Evolutionary conservation across 805 yeast species (phyloP).

Genomic region (Priceomyces haplophilus): DNA sequence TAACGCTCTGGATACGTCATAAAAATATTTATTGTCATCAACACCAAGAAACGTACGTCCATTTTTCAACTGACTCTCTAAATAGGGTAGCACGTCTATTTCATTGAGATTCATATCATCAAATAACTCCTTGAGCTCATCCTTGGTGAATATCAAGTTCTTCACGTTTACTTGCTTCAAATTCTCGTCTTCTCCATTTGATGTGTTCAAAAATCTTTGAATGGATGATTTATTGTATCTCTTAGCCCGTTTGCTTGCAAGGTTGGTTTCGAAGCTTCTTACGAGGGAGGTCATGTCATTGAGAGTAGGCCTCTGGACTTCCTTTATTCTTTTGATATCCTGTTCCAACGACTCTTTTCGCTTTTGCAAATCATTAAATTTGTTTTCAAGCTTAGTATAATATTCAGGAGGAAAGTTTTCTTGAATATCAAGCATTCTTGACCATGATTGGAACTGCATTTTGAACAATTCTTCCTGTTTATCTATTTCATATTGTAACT

Average conservation of each 20-base stretch:
- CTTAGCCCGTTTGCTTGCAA: conserved; percentile 14
- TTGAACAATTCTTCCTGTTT: conserved; percentile 22
- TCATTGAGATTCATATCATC: conserved; percentile 16
- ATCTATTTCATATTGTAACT: conserved; percentile 29
- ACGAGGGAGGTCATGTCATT: conserved; percentile 30
- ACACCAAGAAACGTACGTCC: conserved; percentile 18
- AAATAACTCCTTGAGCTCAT: conserved; percentile 19
- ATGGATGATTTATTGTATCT: conserved; percentile 11
- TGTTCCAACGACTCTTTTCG: conserved; percentile 14
- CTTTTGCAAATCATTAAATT: conserved; percentile 18
- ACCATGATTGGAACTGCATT: conserved; percentile 22
- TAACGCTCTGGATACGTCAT: conserved; percentile 21
- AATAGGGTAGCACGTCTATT: conserved; percentile 14
- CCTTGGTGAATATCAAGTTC: conserved; percentile 16
- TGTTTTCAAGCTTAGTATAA: conserved; percentile 18
- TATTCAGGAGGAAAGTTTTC: conserved; percentile 12
- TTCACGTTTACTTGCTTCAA: conserved; percentile 12
- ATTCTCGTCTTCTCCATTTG: conserved; percentile 7
- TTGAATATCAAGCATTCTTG: conserved; percentile 16
- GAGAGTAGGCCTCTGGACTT: conserved; percentile 33
- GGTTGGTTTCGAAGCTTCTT: conserved; percentile 18
- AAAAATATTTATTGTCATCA: conserved; percentile 21
- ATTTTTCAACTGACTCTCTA: conserved; percentile 21
- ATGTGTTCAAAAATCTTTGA: conserved; percentile 7
- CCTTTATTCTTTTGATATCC: conserved; percentile 24